Percentiles rank a stretch among this genome's conserved stretches.
Conservation (phyloP, 768 basidiomycete genomes). For the Collybia sp. region DNA sequence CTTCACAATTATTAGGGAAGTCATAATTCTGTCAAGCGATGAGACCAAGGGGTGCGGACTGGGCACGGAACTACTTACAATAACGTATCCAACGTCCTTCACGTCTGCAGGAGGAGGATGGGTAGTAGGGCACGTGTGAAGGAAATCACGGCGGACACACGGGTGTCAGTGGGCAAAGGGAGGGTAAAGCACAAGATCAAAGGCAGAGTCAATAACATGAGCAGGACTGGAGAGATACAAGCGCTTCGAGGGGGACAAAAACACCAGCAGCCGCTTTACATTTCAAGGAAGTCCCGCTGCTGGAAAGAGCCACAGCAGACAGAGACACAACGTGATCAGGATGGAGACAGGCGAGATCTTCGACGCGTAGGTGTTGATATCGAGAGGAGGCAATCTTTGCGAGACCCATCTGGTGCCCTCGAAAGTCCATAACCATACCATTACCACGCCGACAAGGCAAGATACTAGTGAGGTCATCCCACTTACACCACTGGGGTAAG, state of each 20-base stretch:
- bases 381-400: conserved; percentile 23
- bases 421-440: conserved; percentile 33
- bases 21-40: conserved; percentile 75
- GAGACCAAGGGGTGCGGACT: conserved; percentile 4
- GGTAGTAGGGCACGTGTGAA: conserved; percentile 25
- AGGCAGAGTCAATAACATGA: conserved; percentile 43
- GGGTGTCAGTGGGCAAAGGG: conserved; percentile 19
- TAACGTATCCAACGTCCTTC: conserved; percentile 98
- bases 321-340: conserved; percentile 43
- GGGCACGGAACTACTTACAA: conserved; percentile 50
- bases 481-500: conserved; percentile 21
- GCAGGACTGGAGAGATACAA: conserved; percentile 32
- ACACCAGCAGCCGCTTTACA: conserved; percentile 19
- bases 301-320: conserved; percentile 15
- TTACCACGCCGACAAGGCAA: no score
- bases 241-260: conserved; percentile 38
- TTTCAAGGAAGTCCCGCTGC: conserved; percentile 34
- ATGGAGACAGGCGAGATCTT: conserved; percentile 48
- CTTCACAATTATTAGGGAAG: conserved; percentile 97
- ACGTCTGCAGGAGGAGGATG: conserved; percentile 65
- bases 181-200: conserved; percentile 28
- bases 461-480: no score
- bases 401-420: no score
- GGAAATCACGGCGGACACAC: conserved; percentile 30
- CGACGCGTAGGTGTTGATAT: conserved; percentile 37